Evolutionary conservation across 164 flowering plant genomes (phyloP), one percentile per base, ranked within the genome.

Genomic region (Hamamelis virginiana): DNA sequence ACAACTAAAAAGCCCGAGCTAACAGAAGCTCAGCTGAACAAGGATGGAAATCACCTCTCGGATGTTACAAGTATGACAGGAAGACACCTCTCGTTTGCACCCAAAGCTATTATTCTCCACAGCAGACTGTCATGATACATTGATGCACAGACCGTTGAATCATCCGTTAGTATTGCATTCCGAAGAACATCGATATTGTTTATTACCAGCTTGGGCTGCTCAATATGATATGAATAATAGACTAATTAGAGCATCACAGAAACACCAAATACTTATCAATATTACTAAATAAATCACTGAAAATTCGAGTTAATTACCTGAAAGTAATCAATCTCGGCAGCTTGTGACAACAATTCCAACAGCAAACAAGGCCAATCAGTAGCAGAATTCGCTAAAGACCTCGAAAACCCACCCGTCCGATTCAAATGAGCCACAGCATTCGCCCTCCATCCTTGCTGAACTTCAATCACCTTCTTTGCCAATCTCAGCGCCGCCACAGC

Each of bases 121-220:
- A 94, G 71, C 65, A 95, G 74, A 69, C 94, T 92, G 79, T 95
- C 97, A 77, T 95, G 97, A 73, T 89, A 92, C 86, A 85, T 78
- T 59, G 96, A 71, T 16, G 82, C 96, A 78, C 78, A 72, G 58
- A 92, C 89, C 33, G 81, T 72, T 46, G 89, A 77, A 76, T 86
- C 87, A 78, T 88, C 94, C 9, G 76, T 74, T 51, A 72, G n/a
- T 62, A 67, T 64, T 50, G 96, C 97, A 80, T 79, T 76, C 74
- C 84, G 80, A 52, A 95, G 84, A 67, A 87, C 80, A 63, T 91
- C 98, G 55, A 90, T 85, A 70, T 95, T 92, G 87, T 92, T 92
- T 72, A 95, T 77, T 23, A 95, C 83, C 83, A 95, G 80, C 85
- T 95, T 95, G n/a, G 98, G 97, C 98, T 95, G 91, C 75, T 69